Evolutionary conservation across 257 asterid species (phyloP).

Genomic region (Salvia rosmarinus): DNA sequence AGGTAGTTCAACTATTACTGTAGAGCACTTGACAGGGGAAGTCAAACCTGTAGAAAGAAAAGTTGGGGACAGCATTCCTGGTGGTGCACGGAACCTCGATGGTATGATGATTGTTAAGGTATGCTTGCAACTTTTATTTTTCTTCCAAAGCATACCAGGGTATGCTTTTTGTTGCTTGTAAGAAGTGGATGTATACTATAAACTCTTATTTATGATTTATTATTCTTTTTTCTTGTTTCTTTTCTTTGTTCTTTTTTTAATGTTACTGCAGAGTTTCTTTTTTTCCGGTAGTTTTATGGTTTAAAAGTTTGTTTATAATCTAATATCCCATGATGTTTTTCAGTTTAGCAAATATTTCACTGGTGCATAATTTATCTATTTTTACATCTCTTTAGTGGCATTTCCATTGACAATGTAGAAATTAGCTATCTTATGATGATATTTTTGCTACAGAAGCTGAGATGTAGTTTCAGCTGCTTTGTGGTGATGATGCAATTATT

Average conservation of each 20-base stretch:
- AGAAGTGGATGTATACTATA: background rate
- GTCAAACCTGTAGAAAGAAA: conserved; percentile 79
- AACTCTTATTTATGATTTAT: background rate
- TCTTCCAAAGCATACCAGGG: background rate
- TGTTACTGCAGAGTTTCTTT: conserved; percentile 1
- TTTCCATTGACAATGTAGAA: conserved; percentile 12
- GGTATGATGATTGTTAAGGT: conserved; percentile 98
- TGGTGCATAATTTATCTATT: conserved; percentile 24
- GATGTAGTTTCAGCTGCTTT: conserved; percentile 15
- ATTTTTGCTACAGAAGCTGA: background rate
- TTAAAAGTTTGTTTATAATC: background rate
- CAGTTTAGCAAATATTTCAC: conserved; percentile 1
- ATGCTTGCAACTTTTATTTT: conserved; percentile 26
- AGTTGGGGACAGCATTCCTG: conserved; percentile 93
- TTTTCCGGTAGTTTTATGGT: background rate
- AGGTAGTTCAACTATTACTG: conserved; percentile 93
- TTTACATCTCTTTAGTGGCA: background rate
- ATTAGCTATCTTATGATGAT: conserved; percentile 10
- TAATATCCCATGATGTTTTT: conserved; percentile 17
- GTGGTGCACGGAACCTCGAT: conserved; percentile 96
- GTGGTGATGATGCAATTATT: conserved; percentile 12
- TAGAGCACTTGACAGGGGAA: conserved; percentile 98
- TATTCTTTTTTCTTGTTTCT: background rate
- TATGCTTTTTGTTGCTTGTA: conserved; percentile 3
- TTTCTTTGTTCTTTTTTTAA: background rate